Conservation (phyloP, 495 filamentous ascomycete species). For the Schizothecium vesticola region DNA sequence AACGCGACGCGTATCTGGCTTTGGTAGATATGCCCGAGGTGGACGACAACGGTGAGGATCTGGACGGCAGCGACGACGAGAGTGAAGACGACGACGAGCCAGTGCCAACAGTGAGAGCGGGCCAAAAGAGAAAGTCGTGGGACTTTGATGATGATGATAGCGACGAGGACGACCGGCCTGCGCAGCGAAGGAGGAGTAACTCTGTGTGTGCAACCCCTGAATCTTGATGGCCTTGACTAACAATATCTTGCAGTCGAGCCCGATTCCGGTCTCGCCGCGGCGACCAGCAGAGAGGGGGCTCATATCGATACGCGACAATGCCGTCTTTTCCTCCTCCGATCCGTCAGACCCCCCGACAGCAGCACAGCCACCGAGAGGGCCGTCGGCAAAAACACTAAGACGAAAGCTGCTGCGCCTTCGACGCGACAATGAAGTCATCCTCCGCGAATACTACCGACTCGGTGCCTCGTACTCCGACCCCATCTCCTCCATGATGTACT, state of each 20-base stretch:
- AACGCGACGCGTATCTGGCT: slow-evolving; percentile 75
- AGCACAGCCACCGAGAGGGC: slow-evolving; percentile 54
- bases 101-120: slow-evolving; percentile 25
- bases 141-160: slow-evolving; percentile 63
- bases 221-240: slow-evolving; percentile 13
- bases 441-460: slow-evolving; percentile 74
- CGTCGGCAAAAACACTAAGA: slow-evolving; percentile 64
- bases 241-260: slow-evolving; percentile 51
- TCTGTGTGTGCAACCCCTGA: slow-evolving; percentile 53
- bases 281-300: slow-evolving; percentile 47
- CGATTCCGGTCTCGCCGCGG: slow-evolving; percentile 46
- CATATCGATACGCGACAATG: slow-evolving; percentile 41
- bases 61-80: slow-evolving; percentile 44
- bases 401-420: slow-evolving; percentile 67
- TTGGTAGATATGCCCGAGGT: slow-evolving; percentile 86
- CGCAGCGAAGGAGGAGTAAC: slow-evolving; percentile 77
- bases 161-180: slow-evolving; percentile 65
- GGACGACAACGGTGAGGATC: slow-evolving; percentile 61
- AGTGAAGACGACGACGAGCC: slow-evolving; percentile 30
- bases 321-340: slow-evolving; percentile 35
- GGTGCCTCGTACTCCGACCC: slow-evolving; percentile 92
- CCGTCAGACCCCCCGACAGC: slow-evolving; percentile 45
- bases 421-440: slow-evolving; percentile 63
- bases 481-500: slow-evolving; percentile 89
- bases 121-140: slow-evolving; percentile 77